phyloP scores from a whole-genome alignment of 306 rosid genomes.

The Vachellia collinsii region DNA sequence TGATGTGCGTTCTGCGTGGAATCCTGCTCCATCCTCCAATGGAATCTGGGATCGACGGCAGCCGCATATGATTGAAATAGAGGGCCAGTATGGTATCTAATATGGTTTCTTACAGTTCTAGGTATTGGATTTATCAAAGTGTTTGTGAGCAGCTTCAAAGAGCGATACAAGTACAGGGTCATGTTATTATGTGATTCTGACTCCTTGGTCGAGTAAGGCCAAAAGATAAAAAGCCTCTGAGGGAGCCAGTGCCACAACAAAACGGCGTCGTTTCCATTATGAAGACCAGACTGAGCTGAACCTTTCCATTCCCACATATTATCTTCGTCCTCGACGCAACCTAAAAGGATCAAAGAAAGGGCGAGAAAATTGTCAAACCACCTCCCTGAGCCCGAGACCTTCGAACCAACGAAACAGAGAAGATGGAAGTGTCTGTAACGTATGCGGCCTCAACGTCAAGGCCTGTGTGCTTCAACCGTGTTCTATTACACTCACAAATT shows the following conservation, averaged over 20 bases:
- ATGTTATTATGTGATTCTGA: slow-evolving; percentile 30
- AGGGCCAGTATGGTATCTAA: slow-evolving; percentile 12
- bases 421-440: slow-evolving; percentile 57
- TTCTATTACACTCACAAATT: slow-evolving; percentile 46
- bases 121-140: slow-evolving; percentile 34
- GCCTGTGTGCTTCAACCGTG: slow-evolving; percentile 48
- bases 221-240: not conserved
- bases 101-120: slow-evolving; percentile 25
- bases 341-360: not conserved
- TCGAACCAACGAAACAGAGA: not conserved
- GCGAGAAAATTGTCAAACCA: no score
- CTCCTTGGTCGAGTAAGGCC: not conserved
- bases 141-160: slow-evolving; percentile 37
- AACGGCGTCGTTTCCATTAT: not conserved
- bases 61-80: not conserved
- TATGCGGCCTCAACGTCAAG: slow-evolving; percentile 52
- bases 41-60: not conserved
- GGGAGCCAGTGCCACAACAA: not conserved
- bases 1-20: slow-evolving; percentile 39
- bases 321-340: not conserved
- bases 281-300: not conserved
- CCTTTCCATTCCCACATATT: not conserved
- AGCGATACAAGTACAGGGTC: not conserved
- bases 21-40: not conserved
- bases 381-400: not conserved